Percentiles rank a stretch among this genome's conserved stretches.
Evolutionary conservation across 106 monocot genomes (phyloP).

Genomic region (Acorus gramineus): DNA sequence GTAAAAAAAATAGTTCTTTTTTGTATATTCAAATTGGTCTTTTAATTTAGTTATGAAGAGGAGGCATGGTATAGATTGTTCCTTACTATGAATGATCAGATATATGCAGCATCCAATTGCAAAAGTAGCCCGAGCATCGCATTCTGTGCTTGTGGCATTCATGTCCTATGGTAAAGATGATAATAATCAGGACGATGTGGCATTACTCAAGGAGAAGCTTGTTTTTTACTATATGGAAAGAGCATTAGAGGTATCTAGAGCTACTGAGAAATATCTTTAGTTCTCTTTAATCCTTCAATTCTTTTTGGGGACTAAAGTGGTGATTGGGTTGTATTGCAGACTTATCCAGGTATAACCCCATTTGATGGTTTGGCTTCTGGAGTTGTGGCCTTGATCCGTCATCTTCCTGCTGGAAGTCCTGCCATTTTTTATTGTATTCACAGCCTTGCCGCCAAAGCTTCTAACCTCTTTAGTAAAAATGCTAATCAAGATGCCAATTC

Average conservation of each 20-base stretch:
- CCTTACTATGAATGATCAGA: conserved; percentile 35
- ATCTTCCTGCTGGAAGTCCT: conserved; percentile 92
- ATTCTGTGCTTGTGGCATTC: conserved; percentile 84
- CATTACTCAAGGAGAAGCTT: conserved; percentile 63
- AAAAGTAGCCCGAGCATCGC: conserved; percentile 85
- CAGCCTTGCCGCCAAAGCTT: conserved; percentile 53
- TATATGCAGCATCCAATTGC: conserved; percentile 80
- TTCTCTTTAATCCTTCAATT: conserved; percentile 3
- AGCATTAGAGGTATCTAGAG: conserved; percentile 58
- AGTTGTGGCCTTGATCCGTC: conserved; percentile 65
- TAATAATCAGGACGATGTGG: conserved; percentile 33
- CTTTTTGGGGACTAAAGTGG: not conserved
- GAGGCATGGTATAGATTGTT: not conserved
- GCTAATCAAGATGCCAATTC: conserved; percentile 29
- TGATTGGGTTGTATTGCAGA: conserved; percentile 23
- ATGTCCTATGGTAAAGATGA: conserved; percentile 61
- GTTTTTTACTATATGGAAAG: conserved; percentile 81
- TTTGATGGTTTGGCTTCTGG: conserved; percentile 93
- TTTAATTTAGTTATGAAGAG: too few species aligned
- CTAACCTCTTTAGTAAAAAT: conserved; percentile 29
- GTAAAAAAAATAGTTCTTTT: not conserved
- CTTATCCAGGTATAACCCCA: conserved; percentile 65
- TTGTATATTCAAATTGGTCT: too few species aligned
- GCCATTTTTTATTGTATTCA: conserved; percentile 72
- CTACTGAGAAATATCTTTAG: not conserved